Percentiles rank a stretch among this genome's conserved stretches.
phyloP scores from a whole-genome alignment of 164 flowering plant species.

The Liquidambar formosana region DNA sequence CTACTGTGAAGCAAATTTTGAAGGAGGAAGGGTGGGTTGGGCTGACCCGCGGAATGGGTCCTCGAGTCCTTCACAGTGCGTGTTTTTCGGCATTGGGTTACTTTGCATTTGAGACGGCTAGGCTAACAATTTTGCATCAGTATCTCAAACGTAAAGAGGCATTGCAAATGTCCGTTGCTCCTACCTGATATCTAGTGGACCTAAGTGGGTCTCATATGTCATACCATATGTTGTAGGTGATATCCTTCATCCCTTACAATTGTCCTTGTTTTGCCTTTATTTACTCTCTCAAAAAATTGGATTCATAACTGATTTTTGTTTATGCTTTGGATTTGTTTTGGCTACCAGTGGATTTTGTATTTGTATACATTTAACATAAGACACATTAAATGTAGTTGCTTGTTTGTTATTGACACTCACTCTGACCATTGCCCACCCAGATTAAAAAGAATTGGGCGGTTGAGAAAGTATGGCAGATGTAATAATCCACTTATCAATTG shows the following conservation, averaged over 20 bases:
- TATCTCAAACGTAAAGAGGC: conserved; percentile 55
- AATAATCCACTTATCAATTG: no score
- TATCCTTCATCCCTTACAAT: neutral
- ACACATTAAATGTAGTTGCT: neutral
- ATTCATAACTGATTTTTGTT: neutral
- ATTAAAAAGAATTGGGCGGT: no score
- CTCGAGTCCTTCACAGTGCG: conserved; percentile 87
- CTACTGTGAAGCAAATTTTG: conserved; percentile 71
- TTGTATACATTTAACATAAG: neutral
- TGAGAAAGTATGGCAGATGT: no score
- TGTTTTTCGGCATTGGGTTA: conserved; percentile 94
- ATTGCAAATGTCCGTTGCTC: conserved; percentile 26
- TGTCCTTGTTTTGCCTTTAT: neutral
- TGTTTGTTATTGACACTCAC: neutral
- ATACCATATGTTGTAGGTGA: neutral
- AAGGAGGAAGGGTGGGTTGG: conserved; percentile 95
- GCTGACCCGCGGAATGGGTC: conserved; percentile 83
- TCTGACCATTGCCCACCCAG: no score
- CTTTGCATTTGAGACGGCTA: conserved; percentile 98
- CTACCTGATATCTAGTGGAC: conserved; percentile 25
- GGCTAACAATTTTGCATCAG: conserved; percentile 67
- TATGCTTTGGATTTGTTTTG: neutral
- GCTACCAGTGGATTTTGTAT: neutral
- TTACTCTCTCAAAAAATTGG: neutral
- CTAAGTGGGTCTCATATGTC: neutral